Evolutionary conservation across 2,329 filamentous ascomycete genomes (phyloP).

Genomic region (Claviceps capensis): DNA sequence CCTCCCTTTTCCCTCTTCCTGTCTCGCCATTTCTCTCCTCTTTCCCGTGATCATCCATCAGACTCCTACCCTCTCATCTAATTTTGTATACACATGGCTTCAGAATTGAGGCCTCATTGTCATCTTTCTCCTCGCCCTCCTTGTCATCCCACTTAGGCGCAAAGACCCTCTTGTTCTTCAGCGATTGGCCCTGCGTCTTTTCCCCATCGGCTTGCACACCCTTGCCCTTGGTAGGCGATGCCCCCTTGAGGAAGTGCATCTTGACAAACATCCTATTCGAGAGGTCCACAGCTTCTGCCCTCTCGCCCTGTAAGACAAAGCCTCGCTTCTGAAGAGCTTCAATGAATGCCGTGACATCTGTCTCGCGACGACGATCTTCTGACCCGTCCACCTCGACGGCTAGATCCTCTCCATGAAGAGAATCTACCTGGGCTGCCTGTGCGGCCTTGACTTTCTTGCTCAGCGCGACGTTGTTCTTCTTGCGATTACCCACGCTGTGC

Average conservation of each 20-base stretch:
- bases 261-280: constrained; percentile 97
- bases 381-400: constrained; percentile 59
- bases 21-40: background rate
- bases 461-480: constrained; percentile 28
- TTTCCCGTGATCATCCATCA: background rate
- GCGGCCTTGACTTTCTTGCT: constrained; percentile 34
- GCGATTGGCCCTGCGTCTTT: constrained; percentile 25
- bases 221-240: constrained; percentile 62
- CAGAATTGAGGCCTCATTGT: constrained; percentile 51
- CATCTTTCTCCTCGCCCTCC: constrained; percentile 45
- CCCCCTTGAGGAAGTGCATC: constrained; percentile 88
- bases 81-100: constrained; percentile 97
- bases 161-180: constrained; percentile 39
- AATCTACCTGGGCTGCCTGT: constrained; percentile 28
- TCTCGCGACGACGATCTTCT: constrained; percentile 53
- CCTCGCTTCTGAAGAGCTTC: constrained; percentile 69
- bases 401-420: constrained; percentile 39
- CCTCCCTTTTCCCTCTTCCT: background rate
- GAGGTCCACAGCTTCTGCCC: constrained; percentile 53
- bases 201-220: constrained; percentile 41
- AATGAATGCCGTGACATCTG: constrained; percentile 77
- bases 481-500: constrained; percentile 60
- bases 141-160: constrained; percentile 34
- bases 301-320: constrained; percentile 64
- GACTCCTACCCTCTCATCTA: constrained; percentile 31